A percentile compares a stretch with the other conserved stretches of the same genome.
These are phyloP conservation scores for Phytophthora citricola DNA, from an alignment of 352 stramenopile genomes.

Conservation along the genomic window DNA sequence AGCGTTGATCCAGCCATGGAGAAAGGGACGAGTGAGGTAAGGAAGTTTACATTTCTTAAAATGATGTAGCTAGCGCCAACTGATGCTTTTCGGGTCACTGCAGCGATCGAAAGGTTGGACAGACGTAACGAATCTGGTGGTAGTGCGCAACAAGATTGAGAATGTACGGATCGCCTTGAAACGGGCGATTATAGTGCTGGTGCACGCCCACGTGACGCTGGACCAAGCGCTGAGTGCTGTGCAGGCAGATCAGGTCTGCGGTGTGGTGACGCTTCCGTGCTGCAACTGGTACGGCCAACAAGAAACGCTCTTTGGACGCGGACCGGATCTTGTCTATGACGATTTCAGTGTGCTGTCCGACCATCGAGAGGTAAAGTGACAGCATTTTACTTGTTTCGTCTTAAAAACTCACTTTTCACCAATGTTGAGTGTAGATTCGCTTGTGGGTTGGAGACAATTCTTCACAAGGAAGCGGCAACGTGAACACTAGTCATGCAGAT, in stretches of 20 bases:
- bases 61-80: not conserved
- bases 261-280: constrained; percentile 77
- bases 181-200: constrained; percentile 69
- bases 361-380: constrained; percentile 63
- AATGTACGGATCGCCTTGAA: constrained; percentile 73
- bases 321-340: constrained; percentile 78
- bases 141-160: constrained; percentile 87
- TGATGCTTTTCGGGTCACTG: constrained; percentile 13
- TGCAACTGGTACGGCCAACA: constrained; percentile 88
- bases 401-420: constrained; percentile 3
- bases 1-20: constrained; percentile 85
- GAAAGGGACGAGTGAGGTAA: constrained; percentile 51
- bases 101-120: constrained; percentile 59
- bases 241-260: constrained; percentile 62
- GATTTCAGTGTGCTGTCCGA: constrained; percentile 85
- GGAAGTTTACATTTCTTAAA: not conserved
- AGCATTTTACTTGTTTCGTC: not conserved
- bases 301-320: constrained; percentile 57
- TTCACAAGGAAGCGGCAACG: not conserved
- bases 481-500: constrained; percentile 28
- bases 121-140: constrained; percentile 68
- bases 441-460: constrained; percentile 41
- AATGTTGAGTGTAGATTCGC: constrained; percentile 45
- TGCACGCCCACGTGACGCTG: constrained; percentile 85
- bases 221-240: constrained; percentile 72